Evolutionary conservation across 1,284 basidiomycete genomes (phyloP), one percentile per base, ranked within the genome.

Genomic region (Melampsora americana): DNA sequence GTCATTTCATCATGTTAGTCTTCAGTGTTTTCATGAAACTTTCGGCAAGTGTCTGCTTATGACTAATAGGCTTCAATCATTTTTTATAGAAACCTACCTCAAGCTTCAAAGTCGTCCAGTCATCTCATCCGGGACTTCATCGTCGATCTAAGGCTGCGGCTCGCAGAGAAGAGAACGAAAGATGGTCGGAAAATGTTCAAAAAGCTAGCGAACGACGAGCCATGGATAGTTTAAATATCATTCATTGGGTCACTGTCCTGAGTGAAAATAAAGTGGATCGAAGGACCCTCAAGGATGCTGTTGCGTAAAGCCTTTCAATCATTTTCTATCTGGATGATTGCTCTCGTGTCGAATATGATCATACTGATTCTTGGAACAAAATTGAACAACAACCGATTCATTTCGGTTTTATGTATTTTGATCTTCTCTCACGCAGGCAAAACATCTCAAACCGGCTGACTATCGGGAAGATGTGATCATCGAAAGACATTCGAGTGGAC

Each of bases 391-490:
- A 5, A 12, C 53, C 12, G n/a, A 56, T 56, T 56, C n/a, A n/a
- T 28, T 23, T 28, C 7, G 20, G 35, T 66, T 46, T 66, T 46
- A 11, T 46, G n/a, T 20, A 2, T 42, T 42, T 20, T 46, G 1
- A n/a, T 66, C 35, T 26, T 66, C 46, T 66, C 23, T 20, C 48
- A 23, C 26, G 28, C 53, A 73, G 71, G 71, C 53, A 28, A 35
- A 59, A 66, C 64, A 53, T 35, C 42, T 73, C 23, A 66, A 53
- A 30, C 64, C 71, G 18, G 30, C 23, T 42, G 62, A 73, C 20
- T 73, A 73, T 56, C 28, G 46, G 35, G 71, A 66, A 39, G 62
- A 66, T 46, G 64, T 73, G 4, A 66, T 73, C 11, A 66, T 66
- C 53, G 62, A 73, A 60, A 50, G 71, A 32, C 61, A 73, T 73